These are phyloP conservation scores for Peltaster fructicola DNA, from an alignment of 2,329 filamentous ascomycete genomes.

Conservation along the genomic window DNA sequence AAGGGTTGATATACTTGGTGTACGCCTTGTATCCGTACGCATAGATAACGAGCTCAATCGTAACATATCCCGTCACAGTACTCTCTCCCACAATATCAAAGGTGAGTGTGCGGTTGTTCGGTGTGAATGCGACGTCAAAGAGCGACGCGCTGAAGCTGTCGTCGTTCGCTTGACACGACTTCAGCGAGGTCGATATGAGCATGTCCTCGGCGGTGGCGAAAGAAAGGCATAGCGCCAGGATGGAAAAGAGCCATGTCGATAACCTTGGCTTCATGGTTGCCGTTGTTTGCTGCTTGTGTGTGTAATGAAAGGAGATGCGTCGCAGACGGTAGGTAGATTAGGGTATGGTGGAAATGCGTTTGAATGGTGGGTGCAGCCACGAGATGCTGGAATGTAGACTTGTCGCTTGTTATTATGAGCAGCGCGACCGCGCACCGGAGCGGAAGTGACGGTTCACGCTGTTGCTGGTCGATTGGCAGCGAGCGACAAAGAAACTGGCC, in stretches of 20 bases:
- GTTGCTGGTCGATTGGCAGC: no score
- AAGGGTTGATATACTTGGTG: conserved; percentile 55
- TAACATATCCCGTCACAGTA: conserved; percentile 65
- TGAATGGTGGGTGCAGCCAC: no score
- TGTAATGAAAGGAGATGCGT: no score
- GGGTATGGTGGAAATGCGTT: no score
- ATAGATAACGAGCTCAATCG: conserved; percentile 55
- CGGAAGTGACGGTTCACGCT: no score
- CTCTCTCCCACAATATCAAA: conserved; percentile 70
- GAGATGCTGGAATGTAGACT: no score
- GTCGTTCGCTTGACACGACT: conserved; percentile 67
- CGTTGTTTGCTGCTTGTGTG: neutral
- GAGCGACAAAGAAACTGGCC: no score
- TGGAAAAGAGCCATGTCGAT: conserved; percentile 11
- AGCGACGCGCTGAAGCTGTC: conserved; percentile 74
- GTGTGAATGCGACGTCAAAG: conserved; percentile 71
- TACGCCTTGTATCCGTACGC: conserved; percentile 70
- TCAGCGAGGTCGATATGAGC: conserved; percentile 69
- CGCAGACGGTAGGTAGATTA: no score
- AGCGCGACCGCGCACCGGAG: no score
- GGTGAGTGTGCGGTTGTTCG: conserved; percentile 51
- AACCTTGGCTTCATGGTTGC: conserved; percentile 1
- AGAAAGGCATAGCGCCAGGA: conserved; percentile 24
- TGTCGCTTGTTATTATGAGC: no score
- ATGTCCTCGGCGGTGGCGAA: conserved; percentile 39